These are phyloP conservation scores for Trifolium repens DNA, from an alignment of 306 rosid species.

Conservation along the genomic window DNA sequence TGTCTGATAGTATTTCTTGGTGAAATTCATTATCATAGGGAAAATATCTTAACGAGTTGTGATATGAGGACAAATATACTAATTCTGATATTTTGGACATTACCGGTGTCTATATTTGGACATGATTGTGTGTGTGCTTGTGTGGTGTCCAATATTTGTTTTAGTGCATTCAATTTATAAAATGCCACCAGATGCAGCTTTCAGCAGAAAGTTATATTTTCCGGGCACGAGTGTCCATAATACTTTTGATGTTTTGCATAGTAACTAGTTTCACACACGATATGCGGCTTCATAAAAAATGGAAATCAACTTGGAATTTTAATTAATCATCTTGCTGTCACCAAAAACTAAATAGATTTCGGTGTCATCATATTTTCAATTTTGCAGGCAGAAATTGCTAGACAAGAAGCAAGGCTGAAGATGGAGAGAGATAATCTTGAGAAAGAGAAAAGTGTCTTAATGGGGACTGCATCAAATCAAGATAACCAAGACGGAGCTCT, in stretches of 20 bases:
- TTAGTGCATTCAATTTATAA: background rate
- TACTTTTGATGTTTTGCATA: background rate
- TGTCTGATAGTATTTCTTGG: background rate
- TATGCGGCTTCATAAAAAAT: background rate
- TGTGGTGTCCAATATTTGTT: background rate
- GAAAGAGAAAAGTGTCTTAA: slow-evolving; percentile 91
- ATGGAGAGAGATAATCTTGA: slow-evolving; percentile 97
- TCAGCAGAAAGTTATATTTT: background rate
- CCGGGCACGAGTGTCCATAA: background rate
- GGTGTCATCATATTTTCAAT: slow-evolving; percentile 1
- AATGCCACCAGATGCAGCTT: background rate
- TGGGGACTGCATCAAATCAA: slow-evolving; percentile 98
- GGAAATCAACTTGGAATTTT: slow-evolving; percentile 6
- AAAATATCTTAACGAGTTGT: background rate
- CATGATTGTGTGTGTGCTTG: background rate
- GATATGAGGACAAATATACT: background rate
- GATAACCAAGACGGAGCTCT: slow-evolving; percentile 97
- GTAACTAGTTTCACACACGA: background rate
- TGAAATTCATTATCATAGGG: background rate
- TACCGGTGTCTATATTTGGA: background rate
- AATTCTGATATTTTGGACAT: background rate
- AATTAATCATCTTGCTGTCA: slow-evolving; percentile 11
- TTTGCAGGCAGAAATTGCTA: slow-evolving; percentile 82
- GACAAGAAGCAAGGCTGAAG: slow-evolving; percentile 94
- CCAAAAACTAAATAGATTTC: background rate